These are phyloP conservation scores for Fusarium keratoplasticum DNA, from an alignment of 2,329 filamentous ascomycete genomes.

Conservation along the genomic window DNA sequence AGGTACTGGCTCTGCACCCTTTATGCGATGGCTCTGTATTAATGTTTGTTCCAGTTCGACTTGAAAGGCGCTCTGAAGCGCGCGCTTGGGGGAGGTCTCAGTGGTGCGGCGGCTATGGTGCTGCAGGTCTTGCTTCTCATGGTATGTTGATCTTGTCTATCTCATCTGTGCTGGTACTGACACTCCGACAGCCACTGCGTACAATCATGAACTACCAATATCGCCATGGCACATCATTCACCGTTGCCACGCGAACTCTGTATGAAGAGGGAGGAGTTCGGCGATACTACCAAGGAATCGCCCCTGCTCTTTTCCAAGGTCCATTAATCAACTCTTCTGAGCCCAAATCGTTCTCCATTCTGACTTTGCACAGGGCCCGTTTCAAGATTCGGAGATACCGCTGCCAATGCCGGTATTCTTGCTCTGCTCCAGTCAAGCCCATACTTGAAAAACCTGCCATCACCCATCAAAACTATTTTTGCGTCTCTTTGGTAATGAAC, in stretches of 20 bases:
- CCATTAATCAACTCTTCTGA: rapidly evolving
- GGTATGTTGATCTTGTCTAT: constrained; percentile 43
- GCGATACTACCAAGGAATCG: constrained; percentile 60
- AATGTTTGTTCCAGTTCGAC: constrained; percentile 53
- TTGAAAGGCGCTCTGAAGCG: constrained; percentile 56
- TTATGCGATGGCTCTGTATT: rapidly evolving
- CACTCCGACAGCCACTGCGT: constrained; percentile 53
- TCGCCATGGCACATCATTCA: constrained; percentile 57
- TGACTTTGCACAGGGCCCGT: constrained; percentile 51
- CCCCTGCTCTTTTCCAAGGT: constrained; percentile 59
- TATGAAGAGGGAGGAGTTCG: constrained; percentile 56
- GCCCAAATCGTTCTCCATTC: rapidly evolving
- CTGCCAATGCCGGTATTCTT: constrained; percentile 62
- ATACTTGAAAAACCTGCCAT: constrained; percentile 56
- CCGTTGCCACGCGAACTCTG: constrained; percentile 52
- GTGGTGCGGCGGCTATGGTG: constrained; percentile 61
- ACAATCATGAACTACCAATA: constrained; percentile 66
- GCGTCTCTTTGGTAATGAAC: constrained; percentile 54
- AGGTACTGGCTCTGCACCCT: neutral
- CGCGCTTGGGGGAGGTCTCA: constrained; percentile 59
- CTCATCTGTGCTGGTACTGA: neutral
- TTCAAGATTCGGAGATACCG: constrained; percentile 60
- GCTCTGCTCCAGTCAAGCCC: constrained; percentile 60
- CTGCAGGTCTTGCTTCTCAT: constrained; percentile 60
- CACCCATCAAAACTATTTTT: constrained; percentile 58